Conservation (phyloP, 2,329 filamentous ascomycete species). For the Myriosclerotinia duriaeana region DNA sequence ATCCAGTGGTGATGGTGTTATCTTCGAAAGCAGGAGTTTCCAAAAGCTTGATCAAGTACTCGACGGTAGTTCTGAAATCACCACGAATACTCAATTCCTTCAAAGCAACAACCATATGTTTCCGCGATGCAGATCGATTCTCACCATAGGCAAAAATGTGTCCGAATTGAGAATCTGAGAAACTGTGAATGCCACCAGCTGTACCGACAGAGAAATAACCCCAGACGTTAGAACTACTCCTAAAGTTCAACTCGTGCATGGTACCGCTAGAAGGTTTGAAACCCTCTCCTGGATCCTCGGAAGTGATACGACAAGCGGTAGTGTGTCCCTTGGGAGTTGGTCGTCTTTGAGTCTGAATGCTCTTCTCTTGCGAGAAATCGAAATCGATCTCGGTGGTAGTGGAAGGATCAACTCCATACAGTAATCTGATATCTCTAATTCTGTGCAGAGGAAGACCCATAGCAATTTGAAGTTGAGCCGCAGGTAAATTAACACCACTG, state of each 20-base stretch:
- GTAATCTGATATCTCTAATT: slow-evolving; percentile 90
- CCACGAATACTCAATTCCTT: slow-evolving; percentile 99
- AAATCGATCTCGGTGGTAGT: slow-evolving; percentile 89
- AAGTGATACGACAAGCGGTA: slow-evolving; percentile 98
- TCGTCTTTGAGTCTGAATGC: slow-evolving; percentile 79
- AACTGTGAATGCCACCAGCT: slow-evolving; percentile 95
- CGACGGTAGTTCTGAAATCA: slow-evolving; percentile 97
- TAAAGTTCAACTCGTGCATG: slow-evolving; percentile 98
- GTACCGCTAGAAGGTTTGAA: slow-evolving; percentile 99
- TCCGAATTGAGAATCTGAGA: slow-evolving; percentile 98
- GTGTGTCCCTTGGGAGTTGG: slow-evolving; percentile 95
- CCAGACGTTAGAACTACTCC: slow-evolving; percentile 98
- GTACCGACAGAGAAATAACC: slow-evolving; percentile 99
- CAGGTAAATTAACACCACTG: slow-evolving; percentile 92
- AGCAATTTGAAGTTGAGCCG: slow-evolving; percentile 95
- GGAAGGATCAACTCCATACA: slow-evolving; percentile 94
- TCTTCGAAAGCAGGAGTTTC: slow-evolving; percentile 98
- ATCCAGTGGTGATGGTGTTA: slow-evolving; percentile 98
- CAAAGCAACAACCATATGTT: slow-evolving; percentile 98
- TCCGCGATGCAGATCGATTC: slow-evolving; percentile 91
- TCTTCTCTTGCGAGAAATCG: slow-evolving; percentile 85
- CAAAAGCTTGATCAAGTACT: slow-evolving; percentile 97
- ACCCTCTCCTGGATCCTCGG: slow-evolving; percentile 95
- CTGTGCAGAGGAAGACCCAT: slow-evolving; percentile 97
- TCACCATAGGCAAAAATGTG: slow-evolving; percentile 99